Evolutionary conservation across 352 stramenopile species (phyloP).

Genomic region (Phytophthora macrochlamydospora): DNA sequence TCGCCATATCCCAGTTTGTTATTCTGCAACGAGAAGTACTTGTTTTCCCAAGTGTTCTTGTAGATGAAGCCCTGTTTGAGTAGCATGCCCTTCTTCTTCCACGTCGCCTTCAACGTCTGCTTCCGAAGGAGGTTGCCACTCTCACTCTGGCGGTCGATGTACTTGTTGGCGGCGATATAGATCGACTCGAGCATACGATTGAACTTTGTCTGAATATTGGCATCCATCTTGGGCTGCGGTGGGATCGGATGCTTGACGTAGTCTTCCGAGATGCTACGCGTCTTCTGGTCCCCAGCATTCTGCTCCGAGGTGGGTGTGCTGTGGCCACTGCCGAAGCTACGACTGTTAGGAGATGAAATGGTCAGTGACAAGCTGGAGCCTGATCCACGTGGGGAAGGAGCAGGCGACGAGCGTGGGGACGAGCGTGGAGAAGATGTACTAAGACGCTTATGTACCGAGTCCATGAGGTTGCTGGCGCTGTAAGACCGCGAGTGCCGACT

Average conservation of each 20-base stretch:
- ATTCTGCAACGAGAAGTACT: constrained; percentile 88
- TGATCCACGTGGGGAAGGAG: constrained; percentile 55
- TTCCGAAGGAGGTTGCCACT: constrained; percentile 70
- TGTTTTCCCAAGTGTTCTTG: constrained; percentile 91
- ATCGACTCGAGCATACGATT: constrained; percentile 85
- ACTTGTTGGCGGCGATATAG: constrained; percentile 84
- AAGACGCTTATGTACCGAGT: constrained; percentile 84
- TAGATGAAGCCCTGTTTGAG: constrained; percentile 91
- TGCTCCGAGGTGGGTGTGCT: constrained; percentile 74
- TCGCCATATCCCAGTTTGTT: constrained; percentile 88
- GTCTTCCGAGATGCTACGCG: constrained; percentile 82
- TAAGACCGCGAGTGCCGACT: constrained; percentile 73
- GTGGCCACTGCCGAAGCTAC: constrained; percentile 60
- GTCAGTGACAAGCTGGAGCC: constrained; percentile 61
- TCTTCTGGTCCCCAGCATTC: constrained; percentile 58
- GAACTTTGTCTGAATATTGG: constrained; percentile 83
- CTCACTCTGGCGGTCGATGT: constrained; percentile 77
- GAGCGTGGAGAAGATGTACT: constrained; percentile 65
- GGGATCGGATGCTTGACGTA: constrained; percentile 61
- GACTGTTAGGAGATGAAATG: constrained; percentile 78
- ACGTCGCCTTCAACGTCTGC: constrained; percentile 75
- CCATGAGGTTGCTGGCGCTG: constrained; percentile 84
- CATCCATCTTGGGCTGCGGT: constrained; percentile 83
- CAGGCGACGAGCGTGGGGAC: constrained; percentile 68
- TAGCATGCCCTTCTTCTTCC: constrained; percentile 90